Evolutionary conservation across 257 asterid genomes (phyloP), one percentile per base, ranked within the genome.

Genomic region (Vinca minor): DNA sequence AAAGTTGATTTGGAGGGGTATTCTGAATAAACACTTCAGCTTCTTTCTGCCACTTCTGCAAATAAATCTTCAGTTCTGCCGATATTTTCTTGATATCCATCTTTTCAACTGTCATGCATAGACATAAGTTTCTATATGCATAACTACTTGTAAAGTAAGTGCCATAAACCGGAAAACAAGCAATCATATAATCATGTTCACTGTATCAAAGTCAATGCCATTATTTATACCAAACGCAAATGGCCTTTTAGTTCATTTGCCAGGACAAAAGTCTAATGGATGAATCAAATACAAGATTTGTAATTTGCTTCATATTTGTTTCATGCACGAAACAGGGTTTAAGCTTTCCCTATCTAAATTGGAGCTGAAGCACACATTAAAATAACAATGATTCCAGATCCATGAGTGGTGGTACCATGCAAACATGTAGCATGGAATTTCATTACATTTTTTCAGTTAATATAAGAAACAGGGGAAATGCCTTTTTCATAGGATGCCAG

Each of bases 1-100:
- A 60, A 28, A 72, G 32, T 72, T 72, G 69, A 66, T 18, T 5
- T 41, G 64, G 72, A 28, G 76, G 72, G 4, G 54, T 62, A 17
- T 29, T 47, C 21, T 32, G 71, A 31, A 72, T 52, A n/a, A 57
- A 25, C 41, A 15, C 64, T 41, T 72, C 64, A 59, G 39, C 59
- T 66, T 60, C 68, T 41, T 17, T 62, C 23, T 21, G 15, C 72
- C 49, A 66, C 8, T 60, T 39, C 35, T 49, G 57, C 38, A 72
- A 5, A 7, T 72, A 45, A 21, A 61, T 35, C 42, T 59, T 65
- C 44, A 72, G 5, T 35, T 41, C 32, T 13, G 28, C 49, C 45
- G 29, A 68, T 17, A 72, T 8, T 10, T 20, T 58, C 29, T 48
- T 71, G n/a, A 39, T 32, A 23, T 71, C 63, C 62, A 49, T 59